These are phyloP conservation scores for Gynochthodes officinalis DNA, from an alignment of 257 asterid species.

Conservation along the genomic window DNA sequence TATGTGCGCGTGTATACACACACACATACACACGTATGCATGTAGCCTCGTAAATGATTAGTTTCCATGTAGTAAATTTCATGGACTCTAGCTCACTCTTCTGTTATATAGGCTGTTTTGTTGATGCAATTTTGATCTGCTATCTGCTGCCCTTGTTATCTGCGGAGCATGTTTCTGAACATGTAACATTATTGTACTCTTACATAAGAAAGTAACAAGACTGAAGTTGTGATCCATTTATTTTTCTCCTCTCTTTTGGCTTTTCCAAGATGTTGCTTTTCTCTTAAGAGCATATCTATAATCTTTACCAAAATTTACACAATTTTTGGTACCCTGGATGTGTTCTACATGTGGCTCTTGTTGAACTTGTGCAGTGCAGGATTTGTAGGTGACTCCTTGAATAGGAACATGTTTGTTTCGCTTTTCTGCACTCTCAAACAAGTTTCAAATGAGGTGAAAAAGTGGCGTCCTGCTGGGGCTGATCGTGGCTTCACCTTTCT, in stretches of 20 bases:
- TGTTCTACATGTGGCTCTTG: slow-evolving; percentile 38
- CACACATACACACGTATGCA: too few relatives aligned
- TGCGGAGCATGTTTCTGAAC: too few relatives aligned
- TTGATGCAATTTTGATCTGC: not conserved
- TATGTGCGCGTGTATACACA: too few relatives aligned
- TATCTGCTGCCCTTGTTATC: not conserved
- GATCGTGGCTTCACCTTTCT: slow-evolving; percentile 93
- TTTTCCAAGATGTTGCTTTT: not conserved
- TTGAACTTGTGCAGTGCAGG: slow-evolving; percentile 67
- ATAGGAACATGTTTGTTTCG: slow-evolving; percentile 93
- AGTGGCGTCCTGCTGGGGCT: slow-evolving; percentile 97
- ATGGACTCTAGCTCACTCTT: not conserved
- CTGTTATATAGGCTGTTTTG: not conserved
- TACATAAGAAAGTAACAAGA: not conserved
- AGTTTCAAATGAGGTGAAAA: slow-evolving; percentile 64
- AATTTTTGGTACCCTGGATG: slow-evolving; percentile 2
- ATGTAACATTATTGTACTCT: not conserved
- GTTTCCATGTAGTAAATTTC: not conserved
- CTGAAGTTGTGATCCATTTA: not conserved
- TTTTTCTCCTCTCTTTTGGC: too few relatives aligned
- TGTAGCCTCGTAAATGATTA: not conserved
- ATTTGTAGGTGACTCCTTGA: slow-evolving; percentile 95
- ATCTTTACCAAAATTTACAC: not conserved
- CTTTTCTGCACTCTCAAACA: slow-evolving; percentile 70
- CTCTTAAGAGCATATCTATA: not conserved